phyloP scores from a whole-genome alignment of 2,329 filamentous ascomycete genomes.

The Reticulascus tulasneorum region DNA sequence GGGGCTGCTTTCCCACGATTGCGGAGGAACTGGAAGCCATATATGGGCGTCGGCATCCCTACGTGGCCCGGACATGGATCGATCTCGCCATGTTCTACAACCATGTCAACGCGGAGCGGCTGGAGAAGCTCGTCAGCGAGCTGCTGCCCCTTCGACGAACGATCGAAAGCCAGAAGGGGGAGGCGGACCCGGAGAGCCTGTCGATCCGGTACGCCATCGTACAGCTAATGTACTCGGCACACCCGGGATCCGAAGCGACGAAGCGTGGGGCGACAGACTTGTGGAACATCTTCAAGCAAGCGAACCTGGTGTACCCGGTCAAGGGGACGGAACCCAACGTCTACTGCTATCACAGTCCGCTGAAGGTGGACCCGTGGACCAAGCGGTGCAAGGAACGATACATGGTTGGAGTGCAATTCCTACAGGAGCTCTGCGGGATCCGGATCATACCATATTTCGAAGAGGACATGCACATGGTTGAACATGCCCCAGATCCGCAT shows the following conservation, averaged over 20 bases:
- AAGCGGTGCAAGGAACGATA: conserved; percentile 39
- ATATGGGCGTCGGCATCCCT: conserved; percentile 38
- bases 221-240: conserved; percentile 32
- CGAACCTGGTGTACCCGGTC: conserved; percentile 30
- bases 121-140: conserved; percentile 33
- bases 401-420: conserved; percentile 29
- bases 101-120: conserved; percentile 29
- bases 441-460: conserved; percentile 38
- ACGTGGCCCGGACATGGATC: conserved; percentile 38
- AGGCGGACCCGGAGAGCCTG: conserved; percentile 29
- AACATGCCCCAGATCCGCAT: conserved; percentile 29
- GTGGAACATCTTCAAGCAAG: conserved; percentile 30
- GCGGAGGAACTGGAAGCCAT: conserved; percentile 41
- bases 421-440: conserved; percentile 34
- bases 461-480: conserved; percentile 37
- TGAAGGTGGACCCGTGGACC: conserved; percentile 40
- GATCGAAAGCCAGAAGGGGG: conserved; percentile 29
- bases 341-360: conserved; percentile 39
- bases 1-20: conserved; percentile 36
- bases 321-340: conserved; percentile 32
- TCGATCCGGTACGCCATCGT: conserved; percentile 36
- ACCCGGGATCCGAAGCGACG: conserved; percentile 28
- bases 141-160: conserved; percentile 30
- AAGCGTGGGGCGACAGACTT: conserved; percentile 32
- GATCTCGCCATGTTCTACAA: conserved; percentile 37